Evolutionary conservation across 2,329 filamentous ascomycete genomes (phyloP).

Genomic region (Claviceps africana): DNA sequence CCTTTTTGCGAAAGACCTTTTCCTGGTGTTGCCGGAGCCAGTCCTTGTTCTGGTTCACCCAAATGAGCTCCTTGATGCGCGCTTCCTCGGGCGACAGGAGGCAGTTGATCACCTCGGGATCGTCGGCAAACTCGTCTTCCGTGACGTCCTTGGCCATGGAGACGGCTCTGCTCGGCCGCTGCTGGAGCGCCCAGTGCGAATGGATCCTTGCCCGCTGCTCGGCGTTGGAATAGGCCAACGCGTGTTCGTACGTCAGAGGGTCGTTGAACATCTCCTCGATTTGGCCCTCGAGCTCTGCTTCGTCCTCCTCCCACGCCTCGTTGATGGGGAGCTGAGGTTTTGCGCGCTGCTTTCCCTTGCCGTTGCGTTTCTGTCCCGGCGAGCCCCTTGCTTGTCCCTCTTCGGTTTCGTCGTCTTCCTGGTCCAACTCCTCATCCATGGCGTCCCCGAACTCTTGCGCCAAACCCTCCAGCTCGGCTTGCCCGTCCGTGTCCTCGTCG

Average conservation of each 20-base stretch:
- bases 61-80: conserved; percentile 76
- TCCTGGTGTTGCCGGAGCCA: conserved; percentile 80
- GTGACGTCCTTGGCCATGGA: conserved; percentile 53
- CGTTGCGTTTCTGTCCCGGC: conserved; percentile 5
- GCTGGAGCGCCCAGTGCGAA: conserved; percentile 35
- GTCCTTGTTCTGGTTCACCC: conserved; percentile 89
- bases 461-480: conserved; percentile 25
- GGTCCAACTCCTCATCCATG: conserved; percentile 18
- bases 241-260: conserved; percentile 41
- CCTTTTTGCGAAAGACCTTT: conserved; percentile 63
- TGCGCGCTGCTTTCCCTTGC: conserved; percentile 13
- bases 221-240: conserved; percentile 43
- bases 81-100: conserved; percentile 60
- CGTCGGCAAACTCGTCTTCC: conserved; percentile 75
- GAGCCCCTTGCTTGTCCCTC: background rate
- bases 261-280: conserved; percentile 58
- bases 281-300: conserved; percentile 52
- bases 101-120: conserved; percentile 75
- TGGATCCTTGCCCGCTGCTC: conserved; percentile 40
- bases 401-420: conserved; percentile 3
- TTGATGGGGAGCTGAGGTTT: conserved; percentile 40
- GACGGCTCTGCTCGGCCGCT: conserved; percentile 32
- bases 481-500: conserved; percentile 12
- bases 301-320: conserved; percentile 48
- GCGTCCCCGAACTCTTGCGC: conserved; percentile 31